Evolutionary conservation across 495 filamentous ascomycete genomes (phyloP).

Genomic region (Neurospora africana): DNA sequence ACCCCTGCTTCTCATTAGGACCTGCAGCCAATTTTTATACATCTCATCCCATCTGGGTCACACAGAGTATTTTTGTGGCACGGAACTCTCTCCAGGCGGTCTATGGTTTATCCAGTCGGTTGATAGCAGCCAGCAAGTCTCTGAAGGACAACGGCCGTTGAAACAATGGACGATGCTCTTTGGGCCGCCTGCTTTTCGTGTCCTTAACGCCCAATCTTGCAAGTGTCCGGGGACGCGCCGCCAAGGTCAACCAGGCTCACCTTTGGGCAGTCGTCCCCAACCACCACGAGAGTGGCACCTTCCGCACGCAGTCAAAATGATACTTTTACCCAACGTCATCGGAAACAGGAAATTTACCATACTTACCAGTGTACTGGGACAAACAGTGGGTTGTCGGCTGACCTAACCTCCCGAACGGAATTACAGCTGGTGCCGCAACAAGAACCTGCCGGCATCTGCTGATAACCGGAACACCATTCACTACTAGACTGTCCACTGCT

Average conservation of each 20-base stretch:
- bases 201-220: background rate
- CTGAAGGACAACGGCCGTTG: slow-evolving; percentile 3
- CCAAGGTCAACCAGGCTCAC: background rate
- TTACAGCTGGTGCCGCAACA: background rate
- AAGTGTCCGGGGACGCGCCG: background rate
- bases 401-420: background rate
- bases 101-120: background rate
- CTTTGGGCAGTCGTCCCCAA: background rate
- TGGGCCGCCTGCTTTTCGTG: background rate
- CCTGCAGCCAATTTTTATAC: background rate
- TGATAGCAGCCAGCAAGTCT: slow-evolving; percentile 1
- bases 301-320: background rate
- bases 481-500: background rate
- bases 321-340: background rate
- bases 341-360: background rate
- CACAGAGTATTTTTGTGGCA: background rate
- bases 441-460: background rate
- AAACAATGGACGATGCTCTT: background rate
- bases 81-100: background rate
- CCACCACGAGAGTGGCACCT: background rate
- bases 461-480: background rate
- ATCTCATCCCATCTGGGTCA: background rate
- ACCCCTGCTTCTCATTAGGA: background rate
- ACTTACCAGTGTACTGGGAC: background rate
- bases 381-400: background rate